Evolutionary conservation across 1,284 basidiomycete species (phyloP), one percentile per base, ranked within the genome.

Genomic region (Bondarzewia mesenterica): DNA sequence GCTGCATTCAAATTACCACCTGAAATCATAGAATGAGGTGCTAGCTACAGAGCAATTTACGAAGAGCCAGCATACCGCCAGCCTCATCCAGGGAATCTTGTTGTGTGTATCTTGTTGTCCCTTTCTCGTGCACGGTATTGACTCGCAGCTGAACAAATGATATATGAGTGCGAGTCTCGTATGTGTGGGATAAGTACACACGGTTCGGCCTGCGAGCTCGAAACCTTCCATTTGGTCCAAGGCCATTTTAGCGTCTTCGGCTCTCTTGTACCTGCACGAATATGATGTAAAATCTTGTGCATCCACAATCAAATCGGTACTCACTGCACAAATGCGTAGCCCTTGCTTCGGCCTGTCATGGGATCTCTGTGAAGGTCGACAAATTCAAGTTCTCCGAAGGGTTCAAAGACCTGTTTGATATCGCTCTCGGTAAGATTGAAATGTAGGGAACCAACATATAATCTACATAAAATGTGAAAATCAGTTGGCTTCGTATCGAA

Each of bases 201-300:
- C 90, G 49, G 85, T 87, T 52, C 95, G 82, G 42, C 93, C 96
- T 42, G 96, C 95, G 46, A 99, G 77, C 59, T 96, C 93, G 62
- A 99, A 98, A 10, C 91, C 91, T 72, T 98, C 93, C 93, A 99
- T 98, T 57, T 96, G 92, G 61, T 97, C 93, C 36, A 95, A 71
- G 15, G 95, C 95, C 82, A 94, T 94, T 64, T 90, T 88, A 16
- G 96, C 95, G 62, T 97, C 89, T 60, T 93, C 87, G 15, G 82
- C 72, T 44, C 89, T 78, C 61, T 91, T 90, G 67, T 93, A 96
- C 65, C 89, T 92, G 49, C 7, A 22, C 12, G 29, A n/a, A n/a
- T 32, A n/a, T 29, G 39, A 26, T 49, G 40, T 26, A 39, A 47
- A n/a, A 41, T 1, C 36, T 35, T 6, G 44, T 47, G 18, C 38